Percentiles rank a stretch among this genome's conserved stretches.
Conservation (phyloP, 441 rosid species). For the Gossypium davidsonii region DNA sequence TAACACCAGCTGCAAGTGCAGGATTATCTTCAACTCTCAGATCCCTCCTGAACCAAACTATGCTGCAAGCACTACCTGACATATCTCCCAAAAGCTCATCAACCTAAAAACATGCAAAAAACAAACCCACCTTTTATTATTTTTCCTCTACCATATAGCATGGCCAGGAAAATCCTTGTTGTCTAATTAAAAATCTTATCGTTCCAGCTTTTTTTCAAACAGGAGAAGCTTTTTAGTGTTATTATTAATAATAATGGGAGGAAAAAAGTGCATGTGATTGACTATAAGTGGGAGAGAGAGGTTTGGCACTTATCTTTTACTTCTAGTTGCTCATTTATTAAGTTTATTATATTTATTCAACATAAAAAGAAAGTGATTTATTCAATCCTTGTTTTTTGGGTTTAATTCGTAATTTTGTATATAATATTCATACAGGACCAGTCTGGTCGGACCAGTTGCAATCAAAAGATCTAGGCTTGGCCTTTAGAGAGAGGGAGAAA, state of each 20-base stretch:
- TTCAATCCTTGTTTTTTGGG: not conserved
- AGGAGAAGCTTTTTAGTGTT: not conserved
- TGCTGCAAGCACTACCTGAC: constrained; percentile 46
- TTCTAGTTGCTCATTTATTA: not conserved
- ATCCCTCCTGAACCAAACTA: constrained; percentile 99
- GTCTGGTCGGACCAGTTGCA: not conserved
- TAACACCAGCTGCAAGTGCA: constrained; percentile 89
- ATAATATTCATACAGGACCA: not conserved
- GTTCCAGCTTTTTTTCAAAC: not conserved
- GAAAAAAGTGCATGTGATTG: constrained; percentile 5
- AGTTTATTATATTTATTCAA: too few species aligned
- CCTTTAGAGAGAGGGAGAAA: not conserved
- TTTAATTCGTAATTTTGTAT: too few species aligned
- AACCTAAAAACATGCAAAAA: not conserved
- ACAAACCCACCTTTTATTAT: constrained; percentile 5
- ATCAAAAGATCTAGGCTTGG: constrained; percentile 7
- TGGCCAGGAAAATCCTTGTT: constrained; percentile 10
- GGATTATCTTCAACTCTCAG: constrained; percentile 95
- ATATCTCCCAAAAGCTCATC: constrained; percentile 38
- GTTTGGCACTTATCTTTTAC: constrained; percentile 6
- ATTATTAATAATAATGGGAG: not conserved
- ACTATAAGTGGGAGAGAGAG: not conserved
- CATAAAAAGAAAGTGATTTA: too few species aligned
- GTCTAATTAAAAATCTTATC: constrained; percentile 13
- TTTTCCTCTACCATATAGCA: constrained; percentile 14